Base-by-base conservation (phyloP, 2,329 filamentous ascomycete genomes). In the Zymoseptoria brevis region DNA sequence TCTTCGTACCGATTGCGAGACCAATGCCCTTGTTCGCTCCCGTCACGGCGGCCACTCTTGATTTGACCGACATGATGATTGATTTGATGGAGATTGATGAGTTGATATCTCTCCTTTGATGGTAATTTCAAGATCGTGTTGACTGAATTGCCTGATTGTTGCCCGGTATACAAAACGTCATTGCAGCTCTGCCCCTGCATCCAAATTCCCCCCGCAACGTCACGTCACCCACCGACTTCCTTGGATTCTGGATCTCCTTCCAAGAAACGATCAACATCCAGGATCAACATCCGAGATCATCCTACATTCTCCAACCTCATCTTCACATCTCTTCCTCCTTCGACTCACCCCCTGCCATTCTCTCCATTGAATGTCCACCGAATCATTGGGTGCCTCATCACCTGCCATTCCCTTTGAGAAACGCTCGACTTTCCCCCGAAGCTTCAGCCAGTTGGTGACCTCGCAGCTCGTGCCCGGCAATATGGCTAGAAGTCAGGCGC, bases 21-120 rank as follows among this genome's bases (percentile, higher is more conserved):
- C 78, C 78, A 58, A 81, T 76, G 56, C 77, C 79, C 67, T 81
- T 82, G 69, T 83, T 83, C 16, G 79, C 80, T 54, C 81, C 80
- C 0, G 80, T 83, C 0, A 83, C 80, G 60, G 78, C 76, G 54
- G 78, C 80, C n/a, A 82, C 69, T 60, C 77, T 61, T 60, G 35
- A 45, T 45, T 68, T 62, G 7, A 57, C 60, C 30, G 69, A 60
- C 69, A 72, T 72, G 22, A 45, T 57, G 50, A 56, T 26, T 16
- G 26, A 29, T 16, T 45, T n/a, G 35, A 45, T 5, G 4, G 35
- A 45, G 35, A 45, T 16, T 45, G 35, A 6, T n/a, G 35, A 6
- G 3, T 4, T n/a, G 35, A 45, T 45, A 4, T 45, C 13, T 24
- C 26, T 7, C 8, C 26, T 16, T 53, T 53, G 50, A 53, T 24